phyloP scores from a whole-genome alignment of 2,329 filamentous ascomycete genomes.

The Venturia effusa region DNA sequence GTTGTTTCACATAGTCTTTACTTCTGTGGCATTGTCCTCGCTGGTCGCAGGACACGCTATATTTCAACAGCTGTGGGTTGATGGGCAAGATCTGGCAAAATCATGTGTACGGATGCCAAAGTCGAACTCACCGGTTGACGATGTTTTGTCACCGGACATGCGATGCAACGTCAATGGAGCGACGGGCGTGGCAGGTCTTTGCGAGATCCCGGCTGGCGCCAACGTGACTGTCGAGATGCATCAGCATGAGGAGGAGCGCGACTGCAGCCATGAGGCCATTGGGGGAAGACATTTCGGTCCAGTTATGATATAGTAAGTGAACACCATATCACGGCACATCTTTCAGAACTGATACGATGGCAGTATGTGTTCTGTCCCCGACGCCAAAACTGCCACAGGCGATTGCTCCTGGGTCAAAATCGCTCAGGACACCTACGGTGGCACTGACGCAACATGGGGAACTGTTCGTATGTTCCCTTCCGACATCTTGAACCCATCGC shows the following conservation, averaged over 20 bases:
- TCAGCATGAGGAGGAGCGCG: slow-evolving; percentile 37
- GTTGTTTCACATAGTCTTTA: neutral
- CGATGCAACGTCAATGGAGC: slow-evolving; percentile 32
- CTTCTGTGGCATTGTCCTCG: neutral
- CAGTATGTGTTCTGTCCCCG: slow-evolving; percentile 26
- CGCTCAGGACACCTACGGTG: slow-evolving; percentile 37
- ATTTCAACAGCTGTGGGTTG: slow-evolving; percentile 42
- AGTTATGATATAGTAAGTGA: slow-evolving; percentile 34
- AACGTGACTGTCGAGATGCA: slow-evolving; percentile 49
- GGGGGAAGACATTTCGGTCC: slow-evolving; percentile 45
- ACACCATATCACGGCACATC: slow-evolving; percentile 23
- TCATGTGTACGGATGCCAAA: slow-evolving; percentile 38
- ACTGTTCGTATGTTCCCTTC: neutral
- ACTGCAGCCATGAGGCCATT: slow-evolving; percentile 38
- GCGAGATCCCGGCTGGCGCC: slow-evolving; percentile 23
- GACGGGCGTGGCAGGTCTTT: slow-evolving; percentile 12
- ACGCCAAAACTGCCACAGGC: slow-evolving; percentile 36
- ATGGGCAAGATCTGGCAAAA: slow-evolving; percentile 33
- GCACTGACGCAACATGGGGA: slow-evolving; percentile 29
- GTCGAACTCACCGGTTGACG: slow-evolving; percentile 42
- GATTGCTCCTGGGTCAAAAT: slow-evolving; percentile 43
- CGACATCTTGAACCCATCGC: neutral
- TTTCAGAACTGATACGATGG: slow-evolving; percentile 9
- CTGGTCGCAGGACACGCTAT: slow-evolving; percentile 35
- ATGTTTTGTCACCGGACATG: slow-evolving; percentile 38